Base-by-base conservation (phyloP, 805 yeast genomes). In the Teunomyces kruisii region DNA sequence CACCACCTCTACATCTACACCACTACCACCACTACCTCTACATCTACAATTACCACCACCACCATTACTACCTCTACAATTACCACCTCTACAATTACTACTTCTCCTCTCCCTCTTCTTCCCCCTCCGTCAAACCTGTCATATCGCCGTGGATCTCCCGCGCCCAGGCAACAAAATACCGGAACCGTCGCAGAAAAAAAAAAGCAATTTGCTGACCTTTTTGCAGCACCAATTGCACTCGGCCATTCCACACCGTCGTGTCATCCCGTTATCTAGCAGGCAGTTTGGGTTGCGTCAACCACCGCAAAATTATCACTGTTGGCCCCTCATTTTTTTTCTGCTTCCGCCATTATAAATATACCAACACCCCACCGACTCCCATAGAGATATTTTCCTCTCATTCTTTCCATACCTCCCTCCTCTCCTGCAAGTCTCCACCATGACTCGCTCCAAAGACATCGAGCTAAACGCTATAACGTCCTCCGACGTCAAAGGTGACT, bases 391-490 rank as follows among this genome's bases (percentile, higher is more conserved):
- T 19, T 19, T 4, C 6, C 22, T 6, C 6, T 4, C 6, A 19
- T 19, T 19, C 22, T 4, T 3, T 19, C 6, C 3, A 19, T 19
- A 19, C 22, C 28, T 9, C 9, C 28, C 3, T 14, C 9, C 13
- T 30, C 3, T 30, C 32, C 16, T 3, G 12, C 28, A 26, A 4
- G 6, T 19, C 6, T 19, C 9, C 5, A 4, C 5, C 12, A 35
- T 35, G 38, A 14, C 26, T 12, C 19, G 12, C 13, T 17, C 38
- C n/a, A 48, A 51, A 28, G 56, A 51, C 35, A 39, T 50, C 27
- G 58, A 53, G 30, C 46, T 56, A 32, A 48, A 49, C 15, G 48
- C 61, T 8, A 44, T 51, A 24, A 43, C 44, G 9, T 55, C 59
- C 24, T n/a, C 19, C 4, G 58, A 54, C 27, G 47, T 54, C 31